Base-by-base conservation (phyloP, 352 stramenopile species). In the Globisporangium irregulare region DNA sequence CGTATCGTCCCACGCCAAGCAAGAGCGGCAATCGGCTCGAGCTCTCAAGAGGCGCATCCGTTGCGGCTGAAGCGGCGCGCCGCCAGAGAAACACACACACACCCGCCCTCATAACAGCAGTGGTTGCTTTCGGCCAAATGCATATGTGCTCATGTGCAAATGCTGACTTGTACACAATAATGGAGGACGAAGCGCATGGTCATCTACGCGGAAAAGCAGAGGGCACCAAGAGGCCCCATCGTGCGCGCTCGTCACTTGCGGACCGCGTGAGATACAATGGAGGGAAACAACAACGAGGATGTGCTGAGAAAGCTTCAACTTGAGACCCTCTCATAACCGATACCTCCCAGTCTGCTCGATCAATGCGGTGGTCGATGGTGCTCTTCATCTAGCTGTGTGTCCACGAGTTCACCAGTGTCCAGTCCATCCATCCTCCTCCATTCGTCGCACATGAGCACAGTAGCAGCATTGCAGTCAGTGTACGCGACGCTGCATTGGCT, bases 1-100 rank as follows among this genome's bases (percentile, higher is more conserved):
- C 15, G 15, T 50, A n/a, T 50, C 41, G 41, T 50, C 5, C 15
- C 41, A 15, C 41, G 41, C 15, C 14, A 50, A 50, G 15, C 18
- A 25, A 29, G 25, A 18, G 18, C 5, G 54, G 9, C 32, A 27
- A 59, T 43, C 7, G 4, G 41, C 15, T 50, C 14, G 38, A 50
- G 41, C 15, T 60, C 55, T 18, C 55, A 60, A 60, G 55, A 60
- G 55, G 27, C 55, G 55, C 55, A 38, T 43, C 54, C 25, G 54
- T 59, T 38, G 54, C 3, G 6, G 54, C 15, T 43, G 55, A 60
- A 60, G 55, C 27, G 55, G 55, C 55, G 27, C 9, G 15, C 14
- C 32, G 25, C 32, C 15, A 6, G 25, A 22, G 53, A 59, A 27
- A 27, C 20, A 27, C 50, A 56, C 8, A 32, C 8, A 36, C 53